Base-by-base conservation (phyloP, 2,329 filamentous ascomycete species). In the Monilinia fructigena region DNA sequence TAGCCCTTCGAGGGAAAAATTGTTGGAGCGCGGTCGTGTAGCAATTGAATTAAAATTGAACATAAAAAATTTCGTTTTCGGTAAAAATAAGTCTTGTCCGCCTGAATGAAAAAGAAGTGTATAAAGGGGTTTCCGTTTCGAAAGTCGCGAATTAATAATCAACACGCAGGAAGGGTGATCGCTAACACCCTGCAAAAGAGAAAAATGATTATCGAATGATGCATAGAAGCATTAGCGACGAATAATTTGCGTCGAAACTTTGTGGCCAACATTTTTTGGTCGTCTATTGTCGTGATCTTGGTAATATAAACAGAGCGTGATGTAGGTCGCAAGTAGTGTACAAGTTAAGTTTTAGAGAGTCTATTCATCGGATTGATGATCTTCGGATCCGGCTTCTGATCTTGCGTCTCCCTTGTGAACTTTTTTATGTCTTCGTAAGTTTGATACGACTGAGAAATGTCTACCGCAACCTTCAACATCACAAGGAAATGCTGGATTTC, bases 381-480 rank as follows among this genome's bases (percentile, higher is more conserved):
- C 85, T 72, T 88, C 86, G 7, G 86, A 88, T 38, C 85, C 86
- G 35, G 85, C 82, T 70, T 88, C 86, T 3, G 86, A 88, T 56
- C 81, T 83, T 12, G 83, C 79, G 60, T 92, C 89, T 73, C 89
- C 88, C 79, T 93, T 95, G 83, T 99, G 95, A 58, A 98, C 94
- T 81, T 98, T 98, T 76, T 92, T 90, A 80, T 99, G 95, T 74
- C 95, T 86, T 71, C 95, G 89, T 66, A 98, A 82, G 78, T 99
- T 99, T 55, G 93, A 97, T 28, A 98, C 95, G 35, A 98, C 95
- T 0, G 94, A 98, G 79, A 99, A 98, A 75, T 97, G 92, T 73
- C 95, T 89, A 50, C 94, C 94, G 76, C 95, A 99, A 58, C 93
- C 93, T 76, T 96, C 92, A 66, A 97, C 91, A 74, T 97, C 92